Percentiles rank a stretch among this genome's conserved stretches.
phyloP scores from a whole-genome alignment of 2,329 filamentous ascomycete species.

The Thyridium curvatum region DNA sequence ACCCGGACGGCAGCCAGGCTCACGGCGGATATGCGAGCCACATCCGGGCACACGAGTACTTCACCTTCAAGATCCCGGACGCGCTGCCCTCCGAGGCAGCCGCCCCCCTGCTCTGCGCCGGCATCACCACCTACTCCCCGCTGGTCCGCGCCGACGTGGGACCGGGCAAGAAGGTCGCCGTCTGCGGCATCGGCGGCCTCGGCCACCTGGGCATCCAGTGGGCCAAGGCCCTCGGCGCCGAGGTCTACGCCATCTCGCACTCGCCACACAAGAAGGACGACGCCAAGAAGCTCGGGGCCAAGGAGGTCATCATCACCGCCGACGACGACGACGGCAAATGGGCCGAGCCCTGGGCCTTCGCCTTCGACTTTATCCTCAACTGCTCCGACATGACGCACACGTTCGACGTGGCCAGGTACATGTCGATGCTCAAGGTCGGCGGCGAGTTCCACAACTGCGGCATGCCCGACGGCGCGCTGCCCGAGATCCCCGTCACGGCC shows the following conservation, averaged over 20 bases:
- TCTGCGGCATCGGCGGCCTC: constrained; percentile 67
- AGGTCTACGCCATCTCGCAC: constrained; percentile 59
- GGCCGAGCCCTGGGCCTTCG: constrained; percentile 45
- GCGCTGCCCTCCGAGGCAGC: constrained; percentile 38
- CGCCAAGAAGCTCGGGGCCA: constrained; percentile 56
- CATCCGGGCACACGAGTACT: constrained; percentile 47
- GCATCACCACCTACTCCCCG: constrained; percentile 68
- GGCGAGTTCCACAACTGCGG: constrained; percentile 54
- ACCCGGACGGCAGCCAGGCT: constrained; percentile 50
- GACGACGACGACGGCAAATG: constrained; percentile 50
- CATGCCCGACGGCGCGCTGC: constrained; percentile 44
- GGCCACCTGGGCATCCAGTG: constrained; percentile 70
- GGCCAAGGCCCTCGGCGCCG: constrained; percentile 63
- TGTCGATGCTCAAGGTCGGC: constrained; percentile 44
- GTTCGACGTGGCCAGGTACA: constrained; percentile 47
- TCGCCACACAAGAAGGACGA: constrained; percentile 52
- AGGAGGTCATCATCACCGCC: constrained; percentile 39
- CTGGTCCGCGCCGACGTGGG: constrained; percentile 61
- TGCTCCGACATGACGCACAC: constrained; percentile 41
- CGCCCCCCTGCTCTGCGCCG: constrained; percentile 71
- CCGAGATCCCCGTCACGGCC: constrained; percentile 29
- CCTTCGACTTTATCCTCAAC: constrained; percentile 47
- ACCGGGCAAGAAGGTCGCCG: constrained; percentile 63
- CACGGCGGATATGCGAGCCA: constrained; percentile 58
- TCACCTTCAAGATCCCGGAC: constrained; percentile 54